Evolutionary conservation across 805 yeast species (phyloP).

Genomic region (Isabelozyma gotoi): DNA sequence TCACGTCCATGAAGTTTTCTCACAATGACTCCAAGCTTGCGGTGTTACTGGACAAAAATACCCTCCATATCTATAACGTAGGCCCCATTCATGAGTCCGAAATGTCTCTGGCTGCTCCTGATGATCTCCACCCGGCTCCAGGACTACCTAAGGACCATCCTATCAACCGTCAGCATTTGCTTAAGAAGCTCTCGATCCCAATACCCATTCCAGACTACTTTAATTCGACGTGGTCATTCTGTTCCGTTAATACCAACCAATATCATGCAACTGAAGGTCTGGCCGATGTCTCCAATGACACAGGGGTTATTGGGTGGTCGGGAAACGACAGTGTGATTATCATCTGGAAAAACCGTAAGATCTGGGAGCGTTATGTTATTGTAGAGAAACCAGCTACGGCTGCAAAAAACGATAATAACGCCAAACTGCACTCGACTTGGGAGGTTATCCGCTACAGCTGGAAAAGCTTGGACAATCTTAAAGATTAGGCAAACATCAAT

Average conservation of each 20-base stretch:
- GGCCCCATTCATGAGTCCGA: conserved; percentile 6
- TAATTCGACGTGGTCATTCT: conserved; percentile 85
- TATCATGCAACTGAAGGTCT: conserved; percentile 26
- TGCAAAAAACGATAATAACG: background rate
- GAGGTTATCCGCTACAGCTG: conserved; percentile 23
- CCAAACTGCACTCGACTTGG: conserved; percentile 10
- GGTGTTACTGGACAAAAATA: conserved; percentile 83
- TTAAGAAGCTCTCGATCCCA: conserved; percentile 60
- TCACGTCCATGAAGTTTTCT: conserved; percentile 82
- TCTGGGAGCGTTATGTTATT: conserved; percentile 86
- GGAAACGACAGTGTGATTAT: conserved; percentile 71
- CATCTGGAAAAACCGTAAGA: conserved; percentile 69
- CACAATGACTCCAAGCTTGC: conserved; percentile 77
- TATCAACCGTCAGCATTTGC: conserved; percentile 59
- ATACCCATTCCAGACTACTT: conserved; percentile 66
- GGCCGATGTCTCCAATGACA: conserved; percentile 17
- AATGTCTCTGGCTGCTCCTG: conserved; percentile 8
- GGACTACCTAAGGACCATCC: conserved; percentile 12
- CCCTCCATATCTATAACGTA: conserved; percentile 80
- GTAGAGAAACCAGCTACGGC: conserved; percentile 41
- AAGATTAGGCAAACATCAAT: background rate
- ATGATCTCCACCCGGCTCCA: conserved; percentile 3
- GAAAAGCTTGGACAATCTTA: conserved; percentile 19
- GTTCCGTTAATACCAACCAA: conserved; percentile 59
- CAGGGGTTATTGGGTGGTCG: conserved; percentile 63